Evolutionary conservation across 805 yeast species (phyloP), one percentile per base, ranked within the genome.

Genomic region (Grigorovia humatica): DNA sequence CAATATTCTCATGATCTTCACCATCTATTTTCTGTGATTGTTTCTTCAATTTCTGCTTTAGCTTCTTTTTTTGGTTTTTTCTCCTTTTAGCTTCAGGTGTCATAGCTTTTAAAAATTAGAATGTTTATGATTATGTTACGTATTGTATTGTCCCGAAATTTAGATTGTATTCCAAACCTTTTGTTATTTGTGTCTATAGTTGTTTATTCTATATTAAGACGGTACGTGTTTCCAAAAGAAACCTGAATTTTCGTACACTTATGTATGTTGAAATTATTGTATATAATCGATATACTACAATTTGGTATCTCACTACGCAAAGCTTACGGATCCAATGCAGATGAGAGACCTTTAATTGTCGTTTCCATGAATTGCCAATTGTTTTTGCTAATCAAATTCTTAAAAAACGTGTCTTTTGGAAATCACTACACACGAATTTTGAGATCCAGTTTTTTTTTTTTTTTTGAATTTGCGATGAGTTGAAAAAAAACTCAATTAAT

Each of bases 31-130:
- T 19, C 13, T 15, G 15, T 15, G 61, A 58, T 20, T 61, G 63
- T 51, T 63, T 66, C 54, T 64, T 66, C 51, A 58, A 63, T 56
- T 62, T 67, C 52, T 57, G 69, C 55, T 54, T 67, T 18, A 58
- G 59, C 57, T 65, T 66, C 59, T 67, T 68, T 57, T 67, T 67
- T 48, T 64, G 68, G 44, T 66, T 63, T 53, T 64, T 67, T 52
- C 61, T 62, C 55, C 58, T 66, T 55, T 59, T 66, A 41, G 70
- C 68, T 40, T 65, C 71, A 44, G 65, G 59, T 20, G 60, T 60
- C 69, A 65, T 65, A 23, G 27, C 27, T 23, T 23, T 23, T 23
- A 23, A 23, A 23, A 23, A 4, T 23, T 4, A 23, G 27, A 23
- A 23, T 23, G 27, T 6, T 23, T 23, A 23, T 23, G 6, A 23